These are phyloP conservation scores for Pisolithus marmoratus DNA, from an alignment of 768 basidiomycete species.

Conservation along the genomic window DNA sequence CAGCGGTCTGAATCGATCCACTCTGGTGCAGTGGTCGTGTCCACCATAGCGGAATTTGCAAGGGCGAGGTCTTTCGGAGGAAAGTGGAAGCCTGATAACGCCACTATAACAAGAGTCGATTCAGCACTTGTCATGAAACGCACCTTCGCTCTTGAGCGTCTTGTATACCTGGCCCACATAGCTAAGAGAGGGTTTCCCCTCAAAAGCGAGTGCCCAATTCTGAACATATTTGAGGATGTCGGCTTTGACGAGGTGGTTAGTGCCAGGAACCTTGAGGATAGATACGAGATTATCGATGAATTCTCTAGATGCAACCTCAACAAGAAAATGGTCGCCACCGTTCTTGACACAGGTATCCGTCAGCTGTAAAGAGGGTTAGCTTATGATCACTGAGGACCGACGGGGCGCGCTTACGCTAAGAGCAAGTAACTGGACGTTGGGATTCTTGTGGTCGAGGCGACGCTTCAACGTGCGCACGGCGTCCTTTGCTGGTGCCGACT, in stretches of 20 bases:
- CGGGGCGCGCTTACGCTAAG: conserved; percentile 54
- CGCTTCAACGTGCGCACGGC: conserved; percentile 87
- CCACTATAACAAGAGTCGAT: neutral
- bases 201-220: conserved; percentile 90
- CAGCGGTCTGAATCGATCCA: conserved; percentile 98
- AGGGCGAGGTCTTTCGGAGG: conserved; percentile 71
- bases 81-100: conserved; percentile 64
- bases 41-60: conserved; percentile 79
- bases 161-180: conserved; percentile 83
- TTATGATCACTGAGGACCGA: neutral
- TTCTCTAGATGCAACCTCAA: conserved; percentile 80
- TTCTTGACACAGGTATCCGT: conserved; percentile 95
- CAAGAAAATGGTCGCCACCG: conserved; percentile 86
- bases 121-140: conserved; percentile 9
- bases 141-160: conserved; percentile 70
- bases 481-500: conserved; percentile 77
- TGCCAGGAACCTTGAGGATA: conserved; percentile 68
- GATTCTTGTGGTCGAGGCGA: conserved; percentile 89
- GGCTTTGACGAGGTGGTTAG: conserved; percentile 80
- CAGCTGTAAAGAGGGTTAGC: conserved; percentile 42
- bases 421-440: conserved; percentile 89
- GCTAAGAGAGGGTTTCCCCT: conserved; percentile 64
- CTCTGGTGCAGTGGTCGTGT: conserved; percentile 87
- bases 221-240: conserved; percentile 78
- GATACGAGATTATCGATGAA: conserved; percentile 93